Base-by-base conservation (phyloP, 2,329 filamentous ascomycete genomes). In the Polychaeton citri region DNA sequence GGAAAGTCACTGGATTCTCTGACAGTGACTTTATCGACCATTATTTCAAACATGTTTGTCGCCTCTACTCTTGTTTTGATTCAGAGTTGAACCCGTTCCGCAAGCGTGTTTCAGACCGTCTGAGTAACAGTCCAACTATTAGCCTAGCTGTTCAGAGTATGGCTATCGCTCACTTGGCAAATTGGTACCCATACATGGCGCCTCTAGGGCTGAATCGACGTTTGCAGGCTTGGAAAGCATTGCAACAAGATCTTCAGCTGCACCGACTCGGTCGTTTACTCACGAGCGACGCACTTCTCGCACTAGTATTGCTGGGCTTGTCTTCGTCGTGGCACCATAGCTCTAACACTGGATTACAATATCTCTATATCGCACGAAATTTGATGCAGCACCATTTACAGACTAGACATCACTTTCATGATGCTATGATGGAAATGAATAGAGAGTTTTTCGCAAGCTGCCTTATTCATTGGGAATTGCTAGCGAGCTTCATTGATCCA, bases 21-120 rank as follows among this genome's bases (percentile, higher is more conserved):
- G 54, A 40, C 21, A 47, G 38, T 48, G 51, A 71, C 32, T 57
- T 78, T 12, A 68, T 77, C 7, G 71, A 76, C 33, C 74, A 77
- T 44, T 78, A 77, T 45, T 78, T 78, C 56, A 70, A 71, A 45
- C 71, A 76, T 40, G 71, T 76, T 3, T 74, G 71, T 33, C 66
- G 64, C 3, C 55, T 77, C 7, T 77, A 74, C 50, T 78, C 74
- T n/a, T 74, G 69, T 39, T 79, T 75, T 45, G 74, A 78, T 51
- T 75, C 72, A 15, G 60, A 65, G 9, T 62, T 75, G 44, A 79
- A 78, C 44, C 72, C 72, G 1, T 77, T 76, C 43, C 61, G 74
- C 24, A 70, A 67, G 2, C 71, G 72, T 0, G 70, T 77, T 9
- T 66, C 65, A 4, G 66, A 67, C 16, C n/a, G n/a, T n/a, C 60